Evolutionary conservation across 257 asterid genomes (phyloP), one percentile per base, ranked within the genome.

Genomic region (Datura wrightii): DNA sequence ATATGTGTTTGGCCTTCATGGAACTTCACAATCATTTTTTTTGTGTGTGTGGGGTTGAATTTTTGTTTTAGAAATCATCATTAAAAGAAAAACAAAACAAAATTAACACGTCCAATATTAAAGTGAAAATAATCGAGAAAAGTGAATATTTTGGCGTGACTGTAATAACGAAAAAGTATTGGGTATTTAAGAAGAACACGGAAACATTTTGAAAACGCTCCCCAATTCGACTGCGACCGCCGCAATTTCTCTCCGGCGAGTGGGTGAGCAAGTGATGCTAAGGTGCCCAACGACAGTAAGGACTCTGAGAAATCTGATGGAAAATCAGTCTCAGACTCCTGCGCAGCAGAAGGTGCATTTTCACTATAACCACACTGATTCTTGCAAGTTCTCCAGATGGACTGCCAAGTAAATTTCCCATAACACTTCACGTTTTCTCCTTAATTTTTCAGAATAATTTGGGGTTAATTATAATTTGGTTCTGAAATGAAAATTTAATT

Each of bases 361-460:
- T 87, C 97, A 90, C 71, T 94, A 93, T 85, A 86, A 88, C 42
- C 98, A 94, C 83, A 93, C 87, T 37, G 98, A 95, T 81, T 85
- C 93, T 74, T 90, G 94, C 92, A 93, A 90, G 53, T 88, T 87
- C 84, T 80, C 87, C 71, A 83, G 99, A 89, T 95, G 97, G 98
- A 93, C 84, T 46, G 89, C 97, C 79, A 92, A 58, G 99, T 92
- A 56, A 82, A 48, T 84, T 83, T 83, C 7, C 8, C 46, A 72
- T 1, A 13, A 69, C 83, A 69, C 79, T 62, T n/a, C 48, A 46
- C 53, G 37, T 83, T 58, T 71, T 46, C 13, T 24, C 55, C 62
- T 34, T 9, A 10, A 11, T 6, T 18, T 54, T 79, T 79, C 37
- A n/a, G 5, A 9, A 1, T 0, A 8, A 16, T 42, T 11, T 71